Conservation (phyloP, 164 flowering plant species). For the Malania oleifera region DNA sequence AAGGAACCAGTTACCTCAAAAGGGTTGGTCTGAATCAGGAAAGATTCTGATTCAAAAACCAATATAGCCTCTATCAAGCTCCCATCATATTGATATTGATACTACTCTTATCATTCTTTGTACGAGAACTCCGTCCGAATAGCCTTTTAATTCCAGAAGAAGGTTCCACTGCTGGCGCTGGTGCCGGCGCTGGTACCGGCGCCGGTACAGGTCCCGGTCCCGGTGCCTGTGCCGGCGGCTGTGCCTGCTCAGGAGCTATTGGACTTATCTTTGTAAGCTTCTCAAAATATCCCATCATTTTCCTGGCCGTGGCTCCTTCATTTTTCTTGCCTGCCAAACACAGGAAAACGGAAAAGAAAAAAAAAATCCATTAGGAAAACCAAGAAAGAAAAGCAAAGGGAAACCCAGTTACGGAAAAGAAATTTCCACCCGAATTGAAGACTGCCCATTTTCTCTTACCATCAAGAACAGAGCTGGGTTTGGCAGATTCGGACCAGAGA, state of each 20-base stretch:
- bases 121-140: neutral
- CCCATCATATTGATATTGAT: too few species aligned
- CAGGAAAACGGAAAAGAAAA: neutral
- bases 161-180: neutral
- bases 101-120: neutral
- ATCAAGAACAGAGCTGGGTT: constrained; percentile 17
- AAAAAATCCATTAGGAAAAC: neutral
- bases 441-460: constrained; percentile 25
- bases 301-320: constrained; percentile 12
- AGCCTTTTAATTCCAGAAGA: constrained; percentile 1
- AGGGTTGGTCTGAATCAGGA: too few species aligned
- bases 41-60: too few species aligned
- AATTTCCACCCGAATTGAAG: neutral
- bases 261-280: neutral
- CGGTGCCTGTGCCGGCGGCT: neutral
- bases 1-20: too few species aligned
- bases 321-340: constrained; percentile 18
- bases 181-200: constrained; percentile 12
- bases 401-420: neutral
- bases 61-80: too few species aligned
- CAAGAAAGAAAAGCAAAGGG: neutral
- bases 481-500: constrained; percentile 49
- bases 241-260: neutral
- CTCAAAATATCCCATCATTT: neutral
- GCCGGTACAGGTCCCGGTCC: neutral